Base-by-base conservation (phyloP, 2,329 filamentous ascomycete species). In the Pezicula radicicola region DNA sequence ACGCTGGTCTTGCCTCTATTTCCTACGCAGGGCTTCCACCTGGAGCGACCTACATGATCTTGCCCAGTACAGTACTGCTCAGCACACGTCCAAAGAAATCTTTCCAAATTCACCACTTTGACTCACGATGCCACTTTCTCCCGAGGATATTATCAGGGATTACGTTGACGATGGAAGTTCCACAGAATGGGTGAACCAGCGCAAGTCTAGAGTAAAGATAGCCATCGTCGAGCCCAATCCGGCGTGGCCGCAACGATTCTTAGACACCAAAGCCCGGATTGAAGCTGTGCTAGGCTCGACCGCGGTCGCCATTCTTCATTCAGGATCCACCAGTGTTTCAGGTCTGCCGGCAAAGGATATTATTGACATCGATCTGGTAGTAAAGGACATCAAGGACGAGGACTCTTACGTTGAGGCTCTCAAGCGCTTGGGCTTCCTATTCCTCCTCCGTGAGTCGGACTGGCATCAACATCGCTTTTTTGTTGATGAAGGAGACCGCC, bases 401-500 rank as follows among this genome's bases (percentile, higher is more conserved):
- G 61, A 55, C 2, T 61, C 63, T 1, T 80, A 79, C 53, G 73
- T 72, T 7, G 58, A 67, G 2, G 62, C 62, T 3, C 72, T 80
- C 4, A 74, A 78, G 57, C 54, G 59, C 0, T 68, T 60, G 0
- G 75, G 75, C 1, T 79, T 79, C 46, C 65, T 69, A 13, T 78
- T 79, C 46, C 63, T 76, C 1, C 13, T 69, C 0, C 70, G 78
- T 16, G 75, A 80, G 62, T 74, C 71, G 0, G 48, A 39, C 1
- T 80, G 75, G 75, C 66, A 78, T 53, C 63, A 71, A 37, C 78
- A 80, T 56, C 75, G 77, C 30, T 73, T 76, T 59, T 76, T 77
- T 60, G 55, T 66, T 50, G 49, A 51, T 9, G 48, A 50, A 44
- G 39, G 40, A 45, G 30, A 45, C 40, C 30, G 48, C 25, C 49